Evolutionary conservation across 2,329 filamentous ascomycete species (phyloP).

Genomic region (Torrubiellomyces zombiae): DNA sequence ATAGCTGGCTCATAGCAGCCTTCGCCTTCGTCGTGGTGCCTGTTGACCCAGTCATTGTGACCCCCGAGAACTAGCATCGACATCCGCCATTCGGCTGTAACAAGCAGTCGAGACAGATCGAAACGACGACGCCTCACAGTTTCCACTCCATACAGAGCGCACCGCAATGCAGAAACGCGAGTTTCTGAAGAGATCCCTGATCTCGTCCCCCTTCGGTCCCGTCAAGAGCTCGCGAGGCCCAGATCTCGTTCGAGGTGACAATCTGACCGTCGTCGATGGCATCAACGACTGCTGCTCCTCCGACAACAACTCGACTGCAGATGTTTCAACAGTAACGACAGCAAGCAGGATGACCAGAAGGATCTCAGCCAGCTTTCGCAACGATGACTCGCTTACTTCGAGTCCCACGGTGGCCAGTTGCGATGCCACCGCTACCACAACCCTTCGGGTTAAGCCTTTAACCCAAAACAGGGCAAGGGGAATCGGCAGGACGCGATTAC

Average conservation of each 20-base stretch:
- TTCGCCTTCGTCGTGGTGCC: too few species aligned
- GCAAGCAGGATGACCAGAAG: constrained; percentile 8
- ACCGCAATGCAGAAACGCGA: constrained; percentile 6
- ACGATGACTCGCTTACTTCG: constrained; percentile 9
- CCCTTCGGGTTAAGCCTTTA: too few species aligned
- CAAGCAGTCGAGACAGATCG: too few species aligned
- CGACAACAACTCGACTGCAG: constrained; percentile 6
- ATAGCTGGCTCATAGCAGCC: too few species aligned
- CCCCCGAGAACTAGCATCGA: too few species aligned
- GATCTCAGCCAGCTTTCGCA: constrained; percentile 15
- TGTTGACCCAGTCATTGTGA: too few species aligned
- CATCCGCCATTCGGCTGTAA: too few species aligned
- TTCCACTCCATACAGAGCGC: too few species aligned
- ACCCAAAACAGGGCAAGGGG: too few species aligned
- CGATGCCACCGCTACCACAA: constrained; percentile 10
- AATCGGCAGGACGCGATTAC: too few species aligned
- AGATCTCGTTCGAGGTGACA: constrained; percentile 17
- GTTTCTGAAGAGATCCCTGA: constrained; percentile 9
- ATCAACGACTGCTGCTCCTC: constrained; percentile 19
- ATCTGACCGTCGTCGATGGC: constrained; percentile 16
- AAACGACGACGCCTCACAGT: too few species aligned
- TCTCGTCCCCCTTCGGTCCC: constrained; percentile 20
- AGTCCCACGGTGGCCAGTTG: constrained; percentile 15
- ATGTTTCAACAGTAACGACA: constrained; percentile 1
- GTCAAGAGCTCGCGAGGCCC: constrained; percentile 19